These are phyloP conservation scores for Lentinula boryana DNA, from an alignment of 768 basidiomycete genomes.

Conservation along the genomic window DNA sequence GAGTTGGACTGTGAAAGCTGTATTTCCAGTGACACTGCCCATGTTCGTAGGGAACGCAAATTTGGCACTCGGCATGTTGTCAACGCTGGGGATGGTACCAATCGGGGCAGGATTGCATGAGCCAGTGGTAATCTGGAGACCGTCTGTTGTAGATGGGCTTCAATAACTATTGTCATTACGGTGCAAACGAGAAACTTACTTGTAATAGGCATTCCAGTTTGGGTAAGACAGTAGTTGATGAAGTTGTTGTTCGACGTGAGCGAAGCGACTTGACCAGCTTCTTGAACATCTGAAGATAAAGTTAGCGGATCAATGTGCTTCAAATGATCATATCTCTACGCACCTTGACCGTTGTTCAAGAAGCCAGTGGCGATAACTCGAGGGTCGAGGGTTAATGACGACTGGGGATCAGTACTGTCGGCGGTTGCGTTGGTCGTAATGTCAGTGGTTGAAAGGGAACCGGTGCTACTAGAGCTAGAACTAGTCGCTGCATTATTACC, in stretches of 20 bases:
- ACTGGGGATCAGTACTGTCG: not conserved
- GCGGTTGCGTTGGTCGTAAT: not conserved
- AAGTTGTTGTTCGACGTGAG: slow-evolving; percentile 66
- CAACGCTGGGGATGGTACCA: slow-evolving; percentile 49
- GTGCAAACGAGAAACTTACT: slow-evolving; percentile 10
- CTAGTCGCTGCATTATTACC: not conserved
- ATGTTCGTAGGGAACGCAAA: slow-evolving; percentile 43
- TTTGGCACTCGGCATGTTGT: slow-evolving; percentile 49
- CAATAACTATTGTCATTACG: not conserved
- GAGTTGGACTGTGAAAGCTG: slow-evolving; percentile 47
- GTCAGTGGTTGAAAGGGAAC: not conserved
- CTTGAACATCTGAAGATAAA: not conserved
- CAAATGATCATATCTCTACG: slow-evolving; percentile 12
- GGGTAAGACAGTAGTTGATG: slow-evolving; percentile 58
- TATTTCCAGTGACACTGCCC: slow-evolving; percentile 34
- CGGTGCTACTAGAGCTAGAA: not conserved
- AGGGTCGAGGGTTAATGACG: slow-evolving; percentile 4
- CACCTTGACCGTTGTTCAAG: slow-evolving; percentile 44
- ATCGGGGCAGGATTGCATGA: slow-evolving; percentile 53
- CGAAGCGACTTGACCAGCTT: slow-evolving; percentile 47
- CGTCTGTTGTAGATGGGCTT: slow-evolving; percentile 16
- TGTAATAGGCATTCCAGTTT: slow-evolving; percentile 45
- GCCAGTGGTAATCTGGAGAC: slow-evolving; percentile 30
- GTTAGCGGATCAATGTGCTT: not conserved
- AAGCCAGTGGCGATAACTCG: slow-evolving; percentile 49